Conservation (phyloP, 2,329 filamentous ascomycete species). For the Pyrenophora graminea region DNA sequence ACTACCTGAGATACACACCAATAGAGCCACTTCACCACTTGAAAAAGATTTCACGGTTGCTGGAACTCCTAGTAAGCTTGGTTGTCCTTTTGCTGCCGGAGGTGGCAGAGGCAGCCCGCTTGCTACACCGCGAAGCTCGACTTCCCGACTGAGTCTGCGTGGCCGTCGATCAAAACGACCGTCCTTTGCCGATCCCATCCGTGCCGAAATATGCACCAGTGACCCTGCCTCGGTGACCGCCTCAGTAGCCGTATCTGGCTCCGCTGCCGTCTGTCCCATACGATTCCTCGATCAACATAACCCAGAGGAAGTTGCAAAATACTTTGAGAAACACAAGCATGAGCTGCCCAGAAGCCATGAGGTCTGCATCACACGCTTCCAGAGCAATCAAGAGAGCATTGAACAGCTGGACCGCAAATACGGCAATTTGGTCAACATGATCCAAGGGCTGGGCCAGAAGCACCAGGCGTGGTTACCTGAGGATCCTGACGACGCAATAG, state of each 20-base stretch:
- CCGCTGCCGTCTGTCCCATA: conserved; percentile 79
- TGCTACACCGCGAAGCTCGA: conserved; percentile 48
- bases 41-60: conserved; percentile 91
- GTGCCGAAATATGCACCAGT: conserved; percentile 48
- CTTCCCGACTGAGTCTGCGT: conserved; percentile 43
- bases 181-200: conserved; percentile 50
- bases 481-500: conserved; percentile 52
- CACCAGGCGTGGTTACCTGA: conserved; percentile 84
- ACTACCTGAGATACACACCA: conserved; percentile 30
- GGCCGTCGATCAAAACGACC: conserved; percentile 47
- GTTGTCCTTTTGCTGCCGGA: conserved; percentile 74
- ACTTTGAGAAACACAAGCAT: conserved; percentile 94
- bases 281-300: conserved; percentile 90
- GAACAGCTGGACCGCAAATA: conserved; percentile 92
- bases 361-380: conserved; percentile 86
- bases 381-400: conserved; percentile 83
- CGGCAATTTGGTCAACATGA: conserved; percentile 90
- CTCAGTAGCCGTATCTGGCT: conserved; percentile 43
- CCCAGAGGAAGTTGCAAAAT: conserved; percentile 88
- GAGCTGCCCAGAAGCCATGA: conserved; percentile 92
- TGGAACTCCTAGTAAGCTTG: conserved; percentile 77
- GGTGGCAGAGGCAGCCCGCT: conserved; percentile 52
- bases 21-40: conserved; percentile 54
- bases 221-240: conserved; percentile 55
- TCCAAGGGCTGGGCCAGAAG: conserved; percentile 82